Percentiles rank a stretch among this genome's conserved stretches.
Conservation (phyloP, 73 alveolate genomes). For the Breviolum minutum region DNA sequence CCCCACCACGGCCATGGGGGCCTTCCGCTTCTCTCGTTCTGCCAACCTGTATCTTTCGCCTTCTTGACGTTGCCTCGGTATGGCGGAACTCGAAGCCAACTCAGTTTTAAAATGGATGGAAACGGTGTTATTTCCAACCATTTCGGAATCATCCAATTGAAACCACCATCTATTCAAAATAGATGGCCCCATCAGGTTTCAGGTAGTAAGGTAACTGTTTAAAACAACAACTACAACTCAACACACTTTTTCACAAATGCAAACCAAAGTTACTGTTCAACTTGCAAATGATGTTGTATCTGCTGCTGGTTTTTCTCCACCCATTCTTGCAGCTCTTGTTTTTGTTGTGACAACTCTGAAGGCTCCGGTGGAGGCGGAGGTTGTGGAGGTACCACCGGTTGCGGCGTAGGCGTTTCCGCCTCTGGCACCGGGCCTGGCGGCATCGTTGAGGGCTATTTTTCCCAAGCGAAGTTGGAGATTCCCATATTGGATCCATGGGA, state of each 20-base stretch:
- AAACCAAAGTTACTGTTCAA: slow-evolving; percentile 24
- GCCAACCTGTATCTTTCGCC: slow-evolving; percentile 24
- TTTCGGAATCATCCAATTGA: no score
- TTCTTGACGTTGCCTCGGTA: not conserved
- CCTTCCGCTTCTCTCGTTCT: slow-evolving; percentile 65
- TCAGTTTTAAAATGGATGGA: no score
- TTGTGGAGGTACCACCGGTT: not conserved
- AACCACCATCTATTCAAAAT: not conserved
- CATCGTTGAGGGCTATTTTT: no score
- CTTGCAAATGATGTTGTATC: slow-evolving; percentile 42
- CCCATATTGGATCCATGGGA: no score
- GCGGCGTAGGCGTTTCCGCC: no score
- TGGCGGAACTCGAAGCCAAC: no score
- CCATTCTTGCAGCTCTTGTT: slow-evolving; percentile 49
- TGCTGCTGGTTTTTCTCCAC: slow-evolving; percentile 38
- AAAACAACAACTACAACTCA: not conserved
- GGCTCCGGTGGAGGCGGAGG: slow-evolving; percentile 53
- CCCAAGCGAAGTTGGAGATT: no score
- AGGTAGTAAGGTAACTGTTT: not conserved
- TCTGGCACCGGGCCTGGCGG: not conserved
- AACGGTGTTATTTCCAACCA: no score
- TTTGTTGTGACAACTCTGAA: not conserved
- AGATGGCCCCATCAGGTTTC: not conserved
- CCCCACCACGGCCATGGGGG: not conserved
- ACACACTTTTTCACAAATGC: not conserved